These are phyloP conservation scores for Coemansia brasiliensis DNA, from an alignment of 192 early-diverging fungal genomes.

Conservation along the genomic window DNA sequence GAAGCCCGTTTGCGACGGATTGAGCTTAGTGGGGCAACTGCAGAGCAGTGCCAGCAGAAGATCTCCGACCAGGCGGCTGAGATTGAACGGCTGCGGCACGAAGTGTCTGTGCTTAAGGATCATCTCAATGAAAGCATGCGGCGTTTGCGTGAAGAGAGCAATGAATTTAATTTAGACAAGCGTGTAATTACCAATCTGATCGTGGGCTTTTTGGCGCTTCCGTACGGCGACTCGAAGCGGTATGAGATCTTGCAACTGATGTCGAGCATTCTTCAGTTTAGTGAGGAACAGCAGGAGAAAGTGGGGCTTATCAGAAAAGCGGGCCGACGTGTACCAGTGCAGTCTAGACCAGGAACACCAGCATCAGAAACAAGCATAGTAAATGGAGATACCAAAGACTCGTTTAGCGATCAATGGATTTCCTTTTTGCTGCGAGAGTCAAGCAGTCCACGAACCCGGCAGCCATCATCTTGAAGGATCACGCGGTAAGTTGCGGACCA, in stretches of 20 bases:
- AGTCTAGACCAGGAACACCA: conserved; percentile 53
- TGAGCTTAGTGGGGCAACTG: conserved; percentile 32
- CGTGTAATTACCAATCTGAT: conserved; percentile 88
- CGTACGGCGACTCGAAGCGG: conserved; percentile 85
- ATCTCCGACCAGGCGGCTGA: conserved; percentile 54
- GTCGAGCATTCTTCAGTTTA: conserved; percentile 81
- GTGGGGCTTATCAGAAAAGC: conserved; percentile 73
- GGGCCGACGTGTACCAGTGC: conserved; percentile 44
- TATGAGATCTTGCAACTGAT: conserved; percentile 92
- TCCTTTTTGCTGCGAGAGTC: conserved; percentile 75
- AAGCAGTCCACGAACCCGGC: conserved; percentile 19
- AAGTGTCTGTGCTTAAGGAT: conserved; percentile 75
- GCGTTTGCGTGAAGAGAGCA: conserved; percentile 74
- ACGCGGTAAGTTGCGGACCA: conserved; percentile 6
- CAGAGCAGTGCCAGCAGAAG: conserved; percentile 60
- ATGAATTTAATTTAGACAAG: conserved; percentile 79
- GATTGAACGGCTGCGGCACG: conserved; percentile 56
- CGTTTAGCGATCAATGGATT: conserved; percentile 80
- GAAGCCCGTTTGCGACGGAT: conserved; percentile 22
- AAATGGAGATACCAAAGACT: conserved; percentile 56
- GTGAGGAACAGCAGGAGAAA: conserved; percentile 84
- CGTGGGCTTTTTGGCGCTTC: conserved; percentile 80
- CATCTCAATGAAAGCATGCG: conserved; percentile 92
- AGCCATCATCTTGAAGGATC: not conserved
- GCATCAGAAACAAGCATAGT: conserved; percentile 37